Base-by-base conservation (phyloP, 2,329 filamentous ascomycete species). In the Botrytis byssoidea region DNA sequence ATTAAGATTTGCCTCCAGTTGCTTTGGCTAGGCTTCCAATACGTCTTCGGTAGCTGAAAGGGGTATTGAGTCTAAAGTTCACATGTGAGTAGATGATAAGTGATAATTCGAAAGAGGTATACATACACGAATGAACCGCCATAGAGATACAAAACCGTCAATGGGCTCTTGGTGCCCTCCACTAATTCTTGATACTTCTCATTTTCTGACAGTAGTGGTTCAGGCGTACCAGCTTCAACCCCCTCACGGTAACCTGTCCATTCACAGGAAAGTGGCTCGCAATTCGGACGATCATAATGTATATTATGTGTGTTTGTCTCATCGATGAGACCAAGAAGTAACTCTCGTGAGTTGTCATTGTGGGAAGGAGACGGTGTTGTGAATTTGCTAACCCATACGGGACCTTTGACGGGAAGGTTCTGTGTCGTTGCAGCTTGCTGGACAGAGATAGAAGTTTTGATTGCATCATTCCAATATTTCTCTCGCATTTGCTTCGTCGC, bases 311-410 rank as follows among this genome's bases (percentile, higher is more conserved):
- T n/a, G 25, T 63, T 63, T 16, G 35, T 22, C 35, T 42, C 60
- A 18, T 63, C 60, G 14, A 29, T 29, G 14, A 29, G 37, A 63
- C 37, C 37, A 37, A 42, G 37, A 40, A 42, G 60, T 9, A 63
- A 40, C 37, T 63, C 60, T 42, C 60, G 60, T 18, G 37, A 63
- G 35, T 63, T 63, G 37, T 63, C 60, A 63, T 42, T 37, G 35
- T n/a, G 60, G 37, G 25, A 25, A 42, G 35, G 60, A 63, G 60
- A 63, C 22, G 60, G 37, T 37, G 14, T 29, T 40, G 14, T 42
- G 60, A 63, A 63, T 63, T 63, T 63, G 59, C 59, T 61, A 37
- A 61, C 59, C 59, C 59, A 61, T 25, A 61, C 59, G 1, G 59
- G 59, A 61, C 32, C 59, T 25, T 61, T 61, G 12, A 37, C 32